Evolutionary conservation across 768 basidiomycete genomes (phyloP), one percentile per base, ranked within the genome.

Genomic region (Pleurotus giganteus): DNA sequence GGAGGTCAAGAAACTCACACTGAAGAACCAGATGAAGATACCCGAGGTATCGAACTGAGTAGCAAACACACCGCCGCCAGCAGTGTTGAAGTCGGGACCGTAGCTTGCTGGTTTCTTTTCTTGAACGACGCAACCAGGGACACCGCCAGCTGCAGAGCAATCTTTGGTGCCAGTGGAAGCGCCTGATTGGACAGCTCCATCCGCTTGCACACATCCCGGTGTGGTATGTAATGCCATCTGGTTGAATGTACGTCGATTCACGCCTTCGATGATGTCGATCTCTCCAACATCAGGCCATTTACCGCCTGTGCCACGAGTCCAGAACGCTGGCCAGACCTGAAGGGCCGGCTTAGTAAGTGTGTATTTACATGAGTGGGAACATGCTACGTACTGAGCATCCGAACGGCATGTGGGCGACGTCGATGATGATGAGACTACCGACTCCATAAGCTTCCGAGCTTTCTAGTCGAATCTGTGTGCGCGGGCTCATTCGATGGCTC

Each of bases 201-300:
- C 62, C 28, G 58, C 58, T 45, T 74, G 73, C 9, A 64, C 58
- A 59, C 77, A 80, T 2, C 77, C 77, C 2, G 63, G 64, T 0
- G 66, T 76, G 0, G 90, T 88, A 65, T 94, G 93, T n/a, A 94
- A 70, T 0, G 91, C 81, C 71, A 88, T 82, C 64, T 91, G 89
- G 60, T 91, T 91, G 58, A 75, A 71, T 6, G 71, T 68, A 69
- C 85, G 81, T 47, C 79, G 61, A 69, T 96, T 94, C 58, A 94
- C 89, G 8, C 83, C 88, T 67, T 95, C 94, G 53, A 94, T 83
- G 28, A 91, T 88, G 61, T 81, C 80, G 31, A 81, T 80, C 64
- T 81, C 79, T 34, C 80, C 80, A 6, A 69, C 70, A 5, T 63
- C 52, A 3, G 80, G 80, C 80, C 78, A 80, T 19, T 66, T 63